Evolutionary conservation across 108 stramenopile genomes (phyloP).

Genomic region (Stephanodiscus triporus): DNA sequence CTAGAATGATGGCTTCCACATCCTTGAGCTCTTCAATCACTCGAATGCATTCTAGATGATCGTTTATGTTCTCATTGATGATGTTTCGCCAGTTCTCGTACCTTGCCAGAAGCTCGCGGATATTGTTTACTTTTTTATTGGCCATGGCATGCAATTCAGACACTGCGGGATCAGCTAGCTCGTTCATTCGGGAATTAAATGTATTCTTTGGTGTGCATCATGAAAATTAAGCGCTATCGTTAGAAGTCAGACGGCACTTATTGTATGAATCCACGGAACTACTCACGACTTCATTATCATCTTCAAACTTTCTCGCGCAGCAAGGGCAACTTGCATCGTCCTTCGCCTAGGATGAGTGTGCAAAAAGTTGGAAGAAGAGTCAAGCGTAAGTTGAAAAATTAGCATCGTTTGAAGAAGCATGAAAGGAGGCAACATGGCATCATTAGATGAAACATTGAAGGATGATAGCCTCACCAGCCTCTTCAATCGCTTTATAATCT

Average conservation of each 20-base stretch:
- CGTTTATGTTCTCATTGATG: constrained; percentile 39
- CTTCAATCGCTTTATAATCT: constrained; percentile 59
- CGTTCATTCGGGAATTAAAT: constrained; percentile 36
- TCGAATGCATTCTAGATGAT: constrained; percentile 53
- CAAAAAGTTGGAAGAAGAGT: neutral
- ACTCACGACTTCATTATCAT: constrained; percentile 22
- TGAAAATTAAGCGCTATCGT: constrained; percentile 18
- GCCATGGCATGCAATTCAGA: constrained; percentile 33
- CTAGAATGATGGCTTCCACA: constrained; percentile 47
- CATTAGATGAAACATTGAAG: neutral
- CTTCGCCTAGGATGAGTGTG: neutral
- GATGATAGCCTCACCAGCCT: constrained; percentile 48
- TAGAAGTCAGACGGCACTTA: constrained; percentile 15
- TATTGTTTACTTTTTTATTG: constrained; percentile 5
- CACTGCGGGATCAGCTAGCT: constrained; percentile 37
- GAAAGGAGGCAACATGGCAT: neutral
- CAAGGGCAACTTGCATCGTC: constrained; percentile 33
- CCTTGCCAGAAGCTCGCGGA: constrained; percentile 29
- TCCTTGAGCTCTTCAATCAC: constrained; percentile 61
- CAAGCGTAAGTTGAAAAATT: neutral
- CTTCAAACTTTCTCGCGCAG: constrained; percentile 31
- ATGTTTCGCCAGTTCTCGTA: constrained; percentile 55
- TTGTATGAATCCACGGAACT: constrained; percentile 19
- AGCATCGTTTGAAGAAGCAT: neutral
- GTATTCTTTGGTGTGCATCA: constrained; percentile 14